These are phyloP conservation scores for Dryas octopetala DNA, from an alignment of 306 rosid species.

Conservation along the genomic window DNA sequence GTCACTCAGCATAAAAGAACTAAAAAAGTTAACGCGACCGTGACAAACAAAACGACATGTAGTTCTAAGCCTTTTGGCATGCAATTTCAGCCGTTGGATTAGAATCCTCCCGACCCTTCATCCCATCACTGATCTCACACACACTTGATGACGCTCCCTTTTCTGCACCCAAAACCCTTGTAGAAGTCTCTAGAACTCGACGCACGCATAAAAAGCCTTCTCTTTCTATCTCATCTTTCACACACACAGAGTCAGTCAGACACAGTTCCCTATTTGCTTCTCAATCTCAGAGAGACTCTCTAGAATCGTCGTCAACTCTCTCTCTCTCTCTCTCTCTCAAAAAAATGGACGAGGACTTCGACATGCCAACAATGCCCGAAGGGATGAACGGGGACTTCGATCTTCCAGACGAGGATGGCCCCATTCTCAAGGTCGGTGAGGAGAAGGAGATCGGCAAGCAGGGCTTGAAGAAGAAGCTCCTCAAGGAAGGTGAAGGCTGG, in stretches of 20 bases:
- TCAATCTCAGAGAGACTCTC: not conserved
- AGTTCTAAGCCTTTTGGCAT: not conserved
- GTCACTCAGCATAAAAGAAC: too few species aligned
- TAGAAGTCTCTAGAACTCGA: constrained; percentile 65
- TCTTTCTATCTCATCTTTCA: not conserved
- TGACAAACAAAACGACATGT: not conserved
- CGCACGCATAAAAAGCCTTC: not conserved
- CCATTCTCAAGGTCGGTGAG: constrained; percentile 69
- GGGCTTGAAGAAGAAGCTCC: constrained; percentile 88
- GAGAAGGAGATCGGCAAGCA: constrained; percentile 83
- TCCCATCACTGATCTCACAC: too few species aligned
- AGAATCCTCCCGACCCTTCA: too few species aligned
- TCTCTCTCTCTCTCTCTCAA: not conserved
- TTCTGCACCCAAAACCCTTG: not conserved
- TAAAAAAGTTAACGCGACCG: not conserved
- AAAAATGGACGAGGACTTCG: constrained; percentile 69
- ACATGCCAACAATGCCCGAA: constrained; percentile 43
- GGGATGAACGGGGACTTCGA: constrained; percentile 71
- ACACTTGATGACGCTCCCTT: too few species aligned
- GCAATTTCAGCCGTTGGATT: constrained; percentile 2
- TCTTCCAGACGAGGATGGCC: constrained; percentile 39
- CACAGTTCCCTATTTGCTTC: too few species aligned
- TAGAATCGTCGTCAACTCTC: not conserved
- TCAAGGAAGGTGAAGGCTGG: constrained; percentile 81
- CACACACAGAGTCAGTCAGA: not conserved